Evolutionary conservation across 2,329 filamentous ascomycete genomes (phyloP), one percentile per base, ranked within the genome.

Genomic region (Cordyceps tenuipes): DNA sequence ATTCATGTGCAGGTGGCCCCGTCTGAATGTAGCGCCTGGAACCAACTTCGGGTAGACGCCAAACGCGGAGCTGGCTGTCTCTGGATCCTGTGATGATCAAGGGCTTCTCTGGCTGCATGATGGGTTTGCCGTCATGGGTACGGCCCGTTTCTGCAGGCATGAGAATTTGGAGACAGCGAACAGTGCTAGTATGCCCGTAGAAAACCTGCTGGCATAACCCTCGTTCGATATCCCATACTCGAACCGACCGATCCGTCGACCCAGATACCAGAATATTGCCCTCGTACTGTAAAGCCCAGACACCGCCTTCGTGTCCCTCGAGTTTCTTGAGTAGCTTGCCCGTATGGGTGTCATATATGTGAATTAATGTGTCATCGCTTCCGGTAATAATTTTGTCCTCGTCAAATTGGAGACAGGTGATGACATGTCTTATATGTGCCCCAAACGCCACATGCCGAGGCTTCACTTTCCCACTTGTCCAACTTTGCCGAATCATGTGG

Each of bases 221-320:
- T 67, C 88, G 88, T 69, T 96, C 91, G 64, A 99, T 97, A 70
- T 99, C 93, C 94, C 94, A 99, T 0, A 99, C 93, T n/a, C 94
- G 86, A n/a, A 99, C 94, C 12, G 94, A 96, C 51, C 94, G 83
- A 73, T 99, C 94, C 0, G 94, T 99, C 7, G 92, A 97, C 2
- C 94, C 94, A 17, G 94, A 99, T 2, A 99, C 94, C 21, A 99
- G 77, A 17, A 90, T 91, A 70, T 97, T 97, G 55, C 92, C 93
- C 70, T 97, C 88, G 70, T 97, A 99, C 72, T 97, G 92, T 57
- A 99, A 76, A 34, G 94, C 94, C 94, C 94, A 99, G 1, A 99
- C 94, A 50, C 94, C 94, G 39, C 94, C 94, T 72, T 99, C 94
- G 66, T 99, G 94, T 2, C 94, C 94, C 68, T 92, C 88, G 2